Conservation (phyloP, 2,329 filamentous ascomycete species). For the Pleurostoma richardsiae region DNA sequence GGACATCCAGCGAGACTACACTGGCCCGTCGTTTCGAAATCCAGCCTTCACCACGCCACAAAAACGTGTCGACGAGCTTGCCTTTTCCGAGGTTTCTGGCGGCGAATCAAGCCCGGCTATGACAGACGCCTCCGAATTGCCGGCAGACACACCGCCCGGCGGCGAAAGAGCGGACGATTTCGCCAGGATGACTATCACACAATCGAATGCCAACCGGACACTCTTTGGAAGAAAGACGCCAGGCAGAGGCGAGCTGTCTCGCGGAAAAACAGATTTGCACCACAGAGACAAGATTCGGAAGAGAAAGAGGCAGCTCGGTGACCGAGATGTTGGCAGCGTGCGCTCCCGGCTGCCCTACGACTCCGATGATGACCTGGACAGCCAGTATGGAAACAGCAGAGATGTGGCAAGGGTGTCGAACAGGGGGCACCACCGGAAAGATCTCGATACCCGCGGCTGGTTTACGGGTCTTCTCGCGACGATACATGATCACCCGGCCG, state of each 20-base stretch:
- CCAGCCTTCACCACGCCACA: conserved; percentile 57
- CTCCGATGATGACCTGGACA: conserved; percentile 47
- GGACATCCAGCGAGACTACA: conserved; percentile 31
- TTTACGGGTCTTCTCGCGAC: conserved; percentile 40
- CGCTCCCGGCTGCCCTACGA: conserved; percentile 37
- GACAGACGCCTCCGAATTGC: conserved; percentile 51
- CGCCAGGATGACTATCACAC: conserved; percentile 39
- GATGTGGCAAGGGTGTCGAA: conserved; percentile 11
- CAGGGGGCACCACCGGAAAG: conserved; percentile 15
- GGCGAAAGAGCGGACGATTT: conserved; percentile 38
- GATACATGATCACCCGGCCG: conserved; percentile 52
- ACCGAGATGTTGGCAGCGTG: conserved; percentile 48
- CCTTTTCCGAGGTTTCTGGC: conserved; percentile 50
- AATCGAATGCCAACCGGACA: conserved; percentile 39
- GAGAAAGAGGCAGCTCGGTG: conserved; percentile 45
- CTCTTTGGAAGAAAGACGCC: conserved; percentile 41
- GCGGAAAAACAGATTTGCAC: conserved; percentile 34
- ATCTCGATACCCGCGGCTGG: conserved; percentile 22
- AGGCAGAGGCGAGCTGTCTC: conserved; percentile 61
- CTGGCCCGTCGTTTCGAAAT: conserved; percentile 54
- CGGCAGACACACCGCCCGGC: conserved; percentile 44
- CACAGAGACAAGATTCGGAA: conserved; percentile 44
- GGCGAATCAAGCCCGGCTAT: conserved; percentile 56
- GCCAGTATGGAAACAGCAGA: conserved; percentile 23
- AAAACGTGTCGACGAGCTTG: conserved; percentile 47